Percentiles rank a stretch among this genome's conserved stretches.
These are phyloP conservation scores for Fomitopsis palustris DNA, from an alignment of 1,284 basidiomycete species.

Conservation along the genomic window DNA sequence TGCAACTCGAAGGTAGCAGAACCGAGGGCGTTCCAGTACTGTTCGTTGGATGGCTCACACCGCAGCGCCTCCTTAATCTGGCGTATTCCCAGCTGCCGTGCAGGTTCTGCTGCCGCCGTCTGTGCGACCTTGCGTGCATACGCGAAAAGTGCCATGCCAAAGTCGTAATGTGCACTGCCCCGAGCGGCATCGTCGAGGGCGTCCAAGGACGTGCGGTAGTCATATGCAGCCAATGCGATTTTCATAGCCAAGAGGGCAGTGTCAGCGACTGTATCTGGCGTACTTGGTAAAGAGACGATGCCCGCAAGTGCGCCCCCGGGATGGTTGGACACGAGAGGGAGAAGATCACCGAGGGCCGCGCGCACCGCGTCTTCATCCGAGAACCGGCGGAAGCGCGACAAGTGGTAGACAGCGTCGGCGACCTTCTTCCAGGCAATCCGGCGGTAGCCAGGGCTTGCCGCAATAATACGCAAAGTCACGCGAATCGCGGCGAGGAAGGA, in stretches of 20 bases:
- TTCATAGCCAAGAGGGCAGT: conserved; percentile 34
- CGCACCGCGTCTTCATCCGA: conserved; percentile 38
- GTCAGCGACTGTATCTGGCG: conserved; percentile 9
- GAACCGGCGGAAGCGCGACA: conserved; percentile 50
- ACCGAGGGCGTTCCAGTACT: conserved; percentile 83
- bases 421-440: conserved; percentile 84
- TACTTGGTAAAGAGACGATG: conserved; percentile 34
- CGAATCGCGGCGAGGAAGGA: conserved; percentile 65
- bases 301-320: conserved; percentile 39
- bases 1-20: conserved; percentile 69
- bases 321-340: conserved; percentile 36
- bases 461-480: conserved; percentile 54
- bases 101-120: conserved; percentile 30
- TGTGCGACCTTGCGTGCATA: conserved; percentile 38
- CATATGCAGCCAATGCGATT: conserved; percentile 64
- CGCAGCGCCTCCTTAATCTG: conserved; percentile 77
- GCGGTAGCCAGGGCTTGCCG: conserved; percentile 58
- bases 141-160: conserved; percentile 64
- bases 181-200: conserved; percentile 54
- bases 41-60: conserved; percentile 69
- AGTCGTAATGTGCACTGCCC: conserved; percentile 75
- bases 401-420: conserved; percentile 72
- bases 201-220: conserved; percentile 70
- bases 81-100: conserved; percentile 52
- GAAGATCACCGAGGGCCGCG: conserved; percentile 33